These are phyloP conservation scores for Mycena olivaceomarginata DNA, from an alignment of 768 basidiomycete genomes.

Conservation along the genomic window DNA sequence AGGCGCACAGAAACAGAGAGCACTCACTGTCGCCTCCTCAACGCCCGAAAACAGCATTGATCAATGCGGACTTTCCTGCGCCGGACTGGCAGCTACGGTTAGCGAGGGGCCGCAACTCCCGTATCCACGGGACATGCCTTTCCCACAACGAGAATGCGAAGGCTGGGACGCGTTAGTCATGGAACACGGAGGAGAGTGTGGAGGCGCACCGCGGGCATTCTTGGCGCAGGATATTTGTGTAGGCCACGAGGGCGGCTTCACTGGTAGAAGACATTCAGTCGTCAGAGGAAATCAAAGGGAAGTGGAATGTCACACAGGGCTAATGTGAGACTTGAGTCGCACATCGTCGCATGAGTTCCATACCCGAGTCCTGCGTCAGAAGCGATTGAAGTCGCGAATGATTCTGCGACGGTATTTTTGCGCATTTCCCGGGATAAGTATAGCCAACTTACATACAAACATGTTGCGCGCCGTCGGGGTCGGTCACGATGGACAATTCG, in stretches of 20 bases:
- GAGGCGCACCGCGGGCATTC: conserved; percentile 23
- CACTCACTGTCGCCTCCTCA: conserved; percentile 25
- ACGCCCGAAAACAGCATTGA: conserved; percentile 26
- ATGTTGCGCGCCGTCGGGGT: too few species aligned
- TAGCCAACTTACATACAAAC: too few species aligned
- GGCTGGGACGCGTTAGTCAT: conserved; percentile 7
- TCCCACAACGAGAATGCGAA: conserved; percentile 30
- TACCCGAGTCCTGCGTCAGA: too few species aligned
- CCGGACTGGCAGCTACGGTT: conserved; percentile 13
- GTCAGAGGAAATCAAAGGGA: background rate
- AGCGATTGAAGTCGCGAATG: too few species aligned
- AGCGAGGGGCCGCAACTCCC: background rate
- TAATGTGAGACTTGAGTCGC: too few species aligned
- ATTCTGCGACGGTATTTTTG: too few species aligned
- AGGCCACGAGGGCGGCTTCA: conserved; percentile 8
- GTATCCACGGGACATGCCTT: background rate
- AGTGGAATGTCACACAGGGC: too few species aligned
- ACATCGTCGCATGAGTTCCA: too few species aligned
- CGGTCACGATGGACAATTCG: too few species aligned
- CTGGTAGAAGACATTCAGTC: background rate
- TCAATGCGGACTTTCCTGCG: conserved; percentile 25
- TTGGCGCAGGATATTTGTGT: conserved; percentile 22
- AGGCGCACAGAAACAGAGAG: background rate
- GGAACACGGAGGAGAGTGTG: background rate
- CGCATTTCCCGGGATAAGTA: too few species aligned